Conservation (phyloP, 768 basidiomycete genomes). For the Calvatia gigantea region DNA sequence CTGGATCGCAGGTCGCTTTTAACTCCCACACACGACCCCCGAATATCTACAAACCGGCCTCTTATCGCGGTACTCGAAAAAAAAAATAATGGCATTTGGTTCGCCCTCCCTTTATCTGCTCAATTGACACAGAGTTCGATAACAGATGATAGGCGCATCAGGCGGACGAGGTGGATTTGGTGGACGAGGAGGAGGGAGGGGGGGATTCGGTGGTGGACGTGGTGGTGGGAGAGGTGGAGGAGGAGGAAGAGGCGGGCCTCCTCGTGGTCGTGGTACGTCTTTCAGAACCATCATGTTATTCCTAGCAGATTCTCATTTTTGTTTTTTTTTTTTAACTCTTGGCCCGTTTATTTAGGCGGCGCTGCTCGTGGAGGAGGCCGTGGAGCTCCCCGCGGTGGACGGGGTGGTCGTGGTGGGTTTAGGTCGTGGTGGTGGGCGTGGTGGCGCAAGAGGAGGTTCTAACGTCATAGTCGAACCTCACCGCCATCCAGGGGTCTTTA, state of each 20-base stretch:
- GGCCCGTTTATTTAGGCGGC: conserved; percentile 19
- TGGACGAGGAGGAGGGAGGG: conserved; percentile 35
- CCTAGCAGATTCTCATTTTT: background rate
- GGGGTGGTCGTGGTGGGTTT: conserved; percentile 40
- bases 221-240: conserved; percentile 40
- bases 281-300: no score
- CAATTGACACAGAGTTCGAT: no score
- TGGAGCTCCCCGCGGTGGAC: conserved; percentile 36
- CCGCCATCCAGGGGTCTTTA: conserved; percentile 91
- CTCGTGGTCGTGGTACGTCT: conserved; percentile 28
- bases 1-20: no score
- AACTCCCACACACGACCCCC: no score
- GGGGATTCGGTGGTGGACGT: conserved; percentile 33
- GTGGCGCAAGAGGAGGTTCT: conserved; percentile 77
- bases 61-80: no score
- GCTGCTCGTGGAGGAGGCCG: conserved; percentile 33
- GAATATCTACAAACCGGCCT: no score
- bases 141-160: conserved; percentile 44
- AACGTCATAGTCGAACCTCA: conserved; percentile 95
- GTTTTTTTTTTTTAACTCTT: background rate
- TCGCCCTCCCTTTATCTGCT: no score
- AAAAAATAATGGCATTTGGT: no score
- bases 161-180: conserved; percentile 51
- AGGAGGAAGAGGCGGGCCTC: conserved; percentile 36
- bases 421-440: conserved; percentile 44